Percentiles rank a stretch among this genome's conserved stretches.
These are phyloP conservation scores for Acanthamoeba culbertsoni DNA, from an alignment of 208 protist species.

Conservation along the genomic window DNA sequence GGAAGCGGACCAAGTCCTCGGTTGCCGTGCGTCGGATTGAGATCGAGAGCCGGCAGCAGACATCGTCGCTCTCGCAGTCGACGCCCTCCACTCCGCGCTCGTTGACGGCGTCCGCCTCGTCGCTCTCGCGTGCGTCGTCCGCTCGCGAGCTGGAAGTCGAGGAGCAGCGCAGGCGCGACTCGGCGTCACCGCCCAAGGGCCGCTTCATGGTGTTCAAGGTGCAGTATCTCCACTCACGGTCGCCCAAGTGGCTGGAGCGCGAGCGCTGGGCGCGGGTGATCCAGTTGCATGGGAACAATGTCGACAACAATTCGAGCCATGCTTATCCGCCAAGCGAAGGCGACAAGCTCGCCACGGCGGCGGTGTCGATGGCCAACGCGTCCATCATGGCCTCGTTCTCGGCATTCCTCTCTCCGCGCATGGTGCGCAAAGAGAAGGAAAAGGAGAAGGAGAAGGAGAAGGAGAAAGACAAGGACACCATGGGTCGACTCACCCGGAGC, in stretches of 20 bases:
- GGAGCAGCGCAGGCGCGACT: neutral
- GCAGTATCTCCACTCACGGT: constrained; percentile 17
- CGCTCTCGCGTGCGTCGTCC: neutral
- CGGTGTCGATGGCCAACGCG: neutral
- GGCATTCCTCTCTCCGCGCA: neutral
- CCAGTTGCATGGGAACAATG: neutral
- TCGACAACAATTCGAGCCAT: neutral
- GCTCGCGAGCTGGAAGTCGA: neutral
- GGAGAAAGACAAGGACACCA: neutral
- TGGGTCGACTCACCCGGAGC: neutral
- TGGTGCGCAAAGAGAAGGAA: neutral
- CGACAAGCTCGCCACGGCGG: neutral
- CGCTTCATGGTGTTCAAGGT: constrained; percentile 20
- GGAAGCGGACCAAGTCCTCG: constrained; percentile 14
- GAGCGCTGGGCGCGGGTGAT: neutral
- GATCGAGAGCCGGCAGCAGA: neutral
- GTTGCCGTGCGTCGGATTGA: neutral
- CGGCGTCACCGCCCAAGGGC: neutral
- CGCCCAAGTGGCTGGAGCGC: constrained; percentile 26
- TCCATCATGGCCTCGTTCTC: constrained; percentile 19
- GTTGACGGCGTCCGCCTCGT: neutral
- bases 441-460: no score
- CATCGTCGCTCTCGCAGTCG: neutral
- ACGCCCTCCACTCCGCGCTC: neutral
- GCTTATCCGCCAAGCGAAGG: neutral